Conservation (phyloP, 192 early-diverging fungal species). For the Funneliformis mosseae region DNA sequence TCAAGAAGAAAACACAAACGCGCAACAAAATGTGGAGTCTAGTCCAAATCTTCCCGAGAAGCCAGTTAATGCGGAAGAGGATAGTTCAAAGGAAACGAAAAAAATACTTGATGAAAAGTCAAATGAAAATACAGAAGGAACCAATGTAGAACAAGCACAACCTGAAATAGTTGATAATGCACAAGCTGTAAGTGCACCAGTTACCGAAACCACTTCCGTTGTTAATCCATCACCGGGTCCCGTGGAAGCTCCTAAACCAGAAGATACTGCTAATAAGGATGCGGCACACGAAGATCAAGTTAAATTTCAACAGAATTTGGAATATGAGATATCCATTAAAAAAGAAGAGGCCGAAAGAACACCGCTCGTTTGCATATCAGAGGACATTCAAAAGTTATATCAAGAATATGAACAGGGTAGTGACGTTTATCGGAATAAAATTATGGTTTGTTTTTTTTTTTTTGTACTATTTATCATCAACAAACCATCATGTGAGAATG, state of each 20-base stretch:
- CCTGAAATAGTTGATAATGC: too few relatives aligned
- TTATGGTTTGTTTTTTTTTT: constrained; percentile 43
- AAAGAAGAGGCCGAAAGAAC: constrained; percentile 60
- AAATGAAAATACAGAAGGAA: neutral
- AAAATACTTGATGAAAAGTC: neutral
- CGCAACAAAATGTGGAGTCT: too few relatives aligned
- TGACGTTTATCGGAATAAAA: constrained; percentile 52
- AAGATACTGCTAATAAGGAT: neutral
- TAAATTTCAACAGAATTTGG: constrained; percentile 42
- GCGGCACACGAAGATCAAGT: neutral
- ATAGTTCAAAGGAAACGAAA: neutral
- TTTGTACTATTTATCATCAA: neutral
- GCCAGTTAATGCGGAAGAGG: too few relatives aligned
- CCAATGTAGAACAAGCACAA: neutral
- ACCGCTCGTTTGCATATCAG: constrained; percentile 56
- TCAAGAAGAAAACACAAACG: neutral
- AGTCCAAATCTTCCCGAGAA: too few relatives aligned
- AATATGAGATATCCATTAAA: constrained; percentile 54
- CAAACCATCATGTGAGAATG: neutral
- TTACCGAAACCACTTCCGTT: too few relatives aligned
- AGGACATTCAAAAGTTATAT: constrained; percentile 48
- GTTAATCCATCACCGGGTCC: neutral
- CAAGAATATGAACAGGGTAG: constrained; percentile 57
- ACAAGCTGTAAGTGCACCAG: neutral
- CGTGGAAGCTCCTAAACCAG: neutral